Evolutionary conservation across 1,284 basidiomycete species (phyloP).

Genomic region (Ustilago vetiveriae): DNA sequence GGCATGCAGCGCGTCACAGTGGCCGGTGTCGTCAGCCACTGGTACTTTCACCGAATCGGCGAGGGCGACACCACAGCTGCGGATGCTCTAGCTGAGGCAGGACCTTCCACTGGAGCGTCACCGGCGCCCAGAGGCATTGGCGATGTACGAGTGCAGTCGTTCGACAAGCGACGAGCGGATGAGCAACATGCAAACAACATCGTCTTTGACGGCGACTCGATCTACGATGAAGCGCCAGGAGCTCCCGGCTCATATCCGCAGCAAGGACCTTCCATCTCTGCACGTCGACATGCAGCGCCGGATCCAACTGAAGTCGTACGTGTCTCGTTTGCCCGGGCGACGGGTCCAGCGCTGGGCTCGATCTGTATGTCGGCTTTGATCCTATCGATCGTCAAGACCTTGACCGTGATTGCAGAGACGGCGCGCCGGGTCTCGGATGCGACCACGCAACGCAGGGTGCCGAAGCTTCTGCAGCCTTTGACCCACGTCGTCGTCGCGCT

Average conservation of each 20-base stretch:
- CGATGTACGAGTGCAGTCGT: constrained; percentile 3
- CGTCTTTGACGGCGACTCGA: constrained; percentile 34
- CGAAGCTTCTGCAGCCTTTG: constrained; percentile 68
- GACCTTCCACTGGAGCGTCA: not conserved
- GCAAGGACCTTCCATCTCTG: not conserved
- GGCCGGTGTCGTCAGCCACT: constrained; percentile 85
- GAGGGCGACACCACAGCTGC: constrained; percentile 9
- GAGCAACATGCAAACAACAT: constrained; percentile 25
- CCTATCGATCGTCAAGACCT: constrained; percentile 74
- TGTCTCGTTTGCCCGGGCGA: constrained; percentile 79
- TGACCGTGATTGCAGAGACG: constrained; percentile 71
- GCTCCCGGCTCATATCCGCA: constrained; percentile 35
- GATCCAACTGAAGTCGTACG: constrained; percentile 74
- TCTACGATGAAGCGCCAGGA: constrained; percentile 33
- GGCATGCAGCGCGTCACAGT: constrained; percentile 81
- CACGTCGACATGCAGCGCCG: constrained; percentile 25
- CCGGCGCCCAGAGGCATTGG: constrained; percentile 1
- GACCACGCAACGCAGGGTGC: constrained; percentile 35
- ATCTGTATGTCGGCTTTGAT: constrained; percentile 80
- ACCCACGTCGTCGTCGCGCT: constrained; percentile 73
- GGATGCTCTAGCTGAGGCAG: constrained; percentile 11
- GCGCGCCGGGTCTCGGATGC: constrained; percentile 56
- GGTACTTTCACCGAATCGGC: constrained; percentile 78
- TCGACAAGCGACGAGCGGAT: constrained; percentile 42
- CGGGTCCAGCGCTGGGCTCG: constrained; percentile 81